These are phyloP conservation scores for Passiflora organensis DNA, from an alignment of 345 rosid genomes.

Conservation along the genomic window DNA sequence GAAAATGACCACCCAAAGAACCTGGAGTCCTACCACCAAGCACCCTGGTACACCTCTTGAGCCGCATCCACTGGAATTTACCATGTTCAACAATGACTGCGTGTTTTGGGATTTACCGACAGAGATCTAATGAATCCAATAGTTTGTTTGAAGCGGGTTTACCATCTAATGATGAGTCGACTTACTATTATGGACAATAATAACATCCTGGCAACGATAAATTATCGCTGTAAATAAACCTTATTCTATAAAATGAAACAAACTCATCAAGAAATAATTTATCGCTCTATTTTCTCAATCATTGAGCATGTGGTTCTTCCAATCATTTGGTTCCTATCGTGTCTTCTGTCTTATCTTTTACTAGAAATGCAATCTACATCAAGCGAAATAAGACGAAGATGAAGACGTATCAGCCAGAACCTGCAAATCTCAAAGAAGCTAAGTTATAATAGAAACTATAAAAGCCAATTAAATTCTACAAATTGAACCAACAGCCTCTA, in stretches of 20 bases:
- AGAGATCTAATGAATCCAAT: too few relatives aligned
- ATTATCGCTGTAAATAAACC: conserved; percentile 30
- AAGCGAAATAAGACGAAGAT: conserved; percentile 91
- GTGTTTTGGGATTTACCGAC: too few relatives aligned
- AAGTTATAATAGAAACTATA: neutral
- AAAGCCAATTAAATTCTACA: neutral
- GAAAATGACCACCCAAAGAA: too few relatives aligned
- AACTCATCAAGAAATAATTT: conserved; percentile 1
- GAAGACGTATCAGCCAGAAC: conserved; percentile 93
- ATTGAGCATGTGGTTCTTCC: conserved; percentile 1
- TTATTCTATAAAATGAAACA: conserved; percentile 9
- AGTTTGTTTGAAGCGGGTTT: neutral
- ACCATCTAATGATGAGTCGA: neutral
- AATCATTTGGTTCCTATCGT: conserved; percentile 13
- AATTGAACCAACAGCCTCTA: neutral
- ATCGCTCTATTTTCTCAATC: conserved; percentile 12
- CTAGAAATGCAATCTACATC: conserved; percentile 26
- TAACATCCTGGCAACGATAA: neutral
- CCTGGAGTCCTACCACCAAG: too few relatives aligned
- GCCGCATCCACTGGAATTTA: too few relatives aligned
- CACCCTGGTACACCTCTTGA: too few relatives aligned
- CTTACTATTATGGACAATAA: neutral
- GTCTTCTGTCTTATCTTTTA: conserved; percentile 5
- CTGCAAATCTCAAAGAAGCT: conserved; percentile 40
- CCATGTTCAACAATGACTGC: too few relatives aligned